Evolutionary conservation across 495 filamentous ascomycete species (phyloP).

Genomic region (Penicillium pancosmium): DNA sequence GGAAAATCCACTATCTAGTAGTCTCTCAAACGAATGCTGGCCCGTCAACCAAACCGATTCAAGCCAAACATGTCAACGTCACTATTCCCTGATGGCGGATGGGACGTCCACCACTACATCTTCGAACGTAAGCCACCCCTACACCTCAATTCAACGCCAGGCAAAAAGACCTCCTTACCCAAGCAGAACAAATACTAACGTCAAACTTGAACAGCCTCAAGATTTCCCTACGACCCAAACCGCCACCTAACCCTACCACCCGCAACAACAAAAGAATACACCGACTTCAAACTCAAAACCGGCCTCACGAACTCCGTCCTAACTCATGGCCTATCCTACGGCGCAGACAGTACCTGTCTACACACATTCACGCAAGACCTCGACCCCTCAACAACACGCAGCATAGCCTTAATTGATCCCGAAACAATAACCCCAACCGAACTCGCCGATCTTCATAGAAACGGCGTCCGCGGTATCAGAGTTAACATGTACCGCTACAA

Average conservation of each 20-base stretch:
- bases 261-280: constrained; percentile 24
- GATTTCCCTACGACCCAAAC: constrained; percentile 24
- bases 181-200: too few species aligned
- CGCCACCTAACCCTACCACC: constrained; percentile 30
- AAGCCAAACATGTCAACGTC: neutral
- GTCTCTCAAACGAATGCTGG: too few species aligned
- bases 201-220: constrained; percentile 11
- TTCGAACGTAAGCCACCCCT: constrained; percentile 21
- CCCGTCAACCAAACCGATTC: neutral
- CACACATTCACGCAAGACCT: constrained; percentile 20
- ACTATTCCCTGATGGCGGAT: constrained; percentile 30
- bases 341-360: constrained; percentile 24
- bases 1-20: too few species aligned
- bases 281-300: constrained; percentile 21
- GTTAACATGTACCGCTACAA: constrained; percentile 31
- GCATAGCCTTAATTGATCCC: constrained; percentile 30
- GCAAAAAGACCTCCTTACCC: too few species aligned
- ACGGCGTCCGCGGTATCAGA: constrained; percentile 26
- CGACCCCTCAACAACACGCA: constrained; percentile 14
- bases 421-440: constrained; percentile 16
- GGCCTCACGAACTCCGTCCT: constrained; percentile 32
- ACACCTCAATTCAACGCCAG: neutral
- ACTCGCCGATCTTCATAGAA: constrained; percentile 21
- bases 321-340: constrained; percentile 32
- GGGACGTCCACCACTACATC: constrained; percentile 33